Conservation (phyloP, 139 green algal species). For the Chlamydomonas asymmetrica region DNA sequence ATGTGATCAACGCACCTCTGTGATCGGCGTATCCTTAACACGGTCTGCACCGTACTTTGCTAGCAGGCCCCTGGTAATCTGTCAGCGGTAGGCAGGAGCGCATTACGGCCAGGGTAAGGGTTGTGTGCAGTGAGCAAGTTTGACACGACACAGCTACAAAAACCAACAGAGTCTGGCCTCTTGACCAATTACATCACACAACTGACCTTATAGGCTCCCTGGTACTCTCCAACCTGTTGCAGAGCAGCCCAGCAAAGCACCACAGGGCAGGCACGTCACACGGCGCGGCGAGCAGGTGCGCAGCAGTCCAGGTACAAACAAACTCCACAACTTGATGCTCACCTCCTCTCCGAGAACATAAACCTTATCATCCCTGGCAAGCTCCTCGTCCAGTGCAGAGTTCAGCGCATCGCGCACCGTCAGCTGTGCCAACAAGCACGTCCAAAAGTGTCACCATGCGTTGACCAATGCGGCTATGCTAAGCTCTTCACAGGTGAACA, state of each 20-base stretch:
- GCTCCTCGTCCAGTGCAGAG: slow-evolving; percentile 96
- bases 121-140: too few relatives aligned
- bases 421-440: slow-evolving; percentile 63
- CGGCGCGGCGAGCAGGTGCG: neutral
- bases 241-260: neutral
- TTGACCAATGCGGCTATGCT: too few relatives aligned
- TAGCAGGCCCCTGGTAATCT: slow-evolving; percentile 93
- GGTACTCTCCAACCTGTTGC: slow-evolving; percentile 90
- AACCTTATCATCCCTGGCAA: slow-evolving; percentile 89
- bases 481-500: too few relatives aligned
- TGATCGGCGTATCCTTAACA: slow-evolving; percentile 98
- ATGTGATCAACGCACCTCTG: slow-evolving; percentile 70
- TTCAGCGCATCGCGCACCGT: slow-evolving; percentile 98
- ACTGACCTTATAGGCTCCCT: slow-evolving; percentile 94
- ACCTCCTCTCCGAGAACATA: slow-evolving; percentile 98
- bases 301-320: neutral
- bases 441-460: too few relatives aligned
- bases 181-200: too few relatives aligned
- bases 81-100: too few relatives aligned
- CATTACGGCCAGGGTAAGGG: too few relatives aligned
- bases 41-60: slow-evolving; percentile 94
- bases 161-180: too few relatives aligned
- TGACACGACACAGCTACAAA: too few relatives aligned
- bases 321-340: neutral
- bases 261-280: neutral